These are phyloP conservation scores for Jatropha podagrica DNA, from an alignment of 441 rosid species.

Conservation along the genomic window DNA sequence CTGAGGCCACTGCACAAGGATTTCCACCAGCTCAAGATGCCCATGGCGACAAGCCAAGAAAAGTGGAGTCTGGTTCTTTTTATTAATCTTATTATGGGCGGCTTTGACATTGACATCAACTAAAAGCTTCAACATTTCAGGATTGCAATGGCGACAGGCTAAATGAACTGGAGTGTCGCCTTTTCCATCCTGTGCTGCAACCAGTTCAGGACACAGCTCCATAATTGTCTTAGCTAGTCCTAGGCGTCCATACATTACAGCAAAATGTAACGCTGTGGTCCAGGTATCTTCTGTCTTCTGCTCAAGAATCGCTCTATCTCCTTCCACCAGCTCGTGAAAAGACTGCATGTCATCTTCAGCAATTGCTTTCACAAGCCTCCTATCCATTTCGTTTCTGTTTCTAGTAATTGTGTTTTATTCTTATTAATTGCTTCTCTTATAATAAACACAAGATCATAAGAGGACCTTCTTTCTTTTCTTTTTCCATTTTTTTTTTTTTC, in stretches of 20 bases:
- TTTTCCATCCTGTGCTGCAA: constrained; percentile 16
- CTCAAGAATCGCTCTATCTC: constrained; percentile 18
- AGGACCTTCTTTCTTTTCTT: too few relatives aligned
- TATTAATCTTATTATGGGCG: constrained; percentile 16
- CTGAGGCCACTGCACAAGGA: constrained; percentile 22
- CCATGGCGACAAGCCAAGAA: constrained; percentile 32
- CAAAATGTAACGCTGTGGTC: constrained; percentile 31
- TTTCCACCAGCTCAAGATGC: constrained; percentile 20
- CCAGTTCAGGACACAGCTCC: constrained; percentile 19
- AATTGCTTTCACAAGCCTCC: not conserved
- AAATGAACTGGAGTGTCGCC: constrained; percentile 33
- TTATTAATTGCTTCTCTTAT: too few relatives aligned
- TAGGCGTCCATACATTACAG: constrained; percentile 19
- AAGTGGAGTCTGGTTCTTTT: constrained; percentile 18
- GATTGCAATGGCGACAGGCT: constrained; percentile 29
- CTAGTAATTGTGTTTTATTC: too few relatives aligned
- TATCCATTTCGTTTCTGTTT: not conserved
- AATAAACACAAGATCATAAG: too few relatives aligned
- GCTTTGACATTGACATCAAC: constrained; percentile 19
- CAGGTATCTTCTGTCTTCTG: constrained; percentile 7
- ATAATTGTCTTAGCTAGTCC: constrained; percentile 27
- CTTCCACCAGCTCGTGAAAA: constrained; percentile 10
- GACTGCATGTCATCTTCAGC: not conserved
- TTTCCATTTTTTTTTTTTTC: too few relatives aligned
- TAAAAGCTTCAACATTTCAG: constrained; percentile 12